A percentile compares a stretch with the other conserved stretches of the same genome.
Evolutionary conservation across 1,139 yeast species (phyloP).

Genomic region (Meyerozyma sp.): DNA sequence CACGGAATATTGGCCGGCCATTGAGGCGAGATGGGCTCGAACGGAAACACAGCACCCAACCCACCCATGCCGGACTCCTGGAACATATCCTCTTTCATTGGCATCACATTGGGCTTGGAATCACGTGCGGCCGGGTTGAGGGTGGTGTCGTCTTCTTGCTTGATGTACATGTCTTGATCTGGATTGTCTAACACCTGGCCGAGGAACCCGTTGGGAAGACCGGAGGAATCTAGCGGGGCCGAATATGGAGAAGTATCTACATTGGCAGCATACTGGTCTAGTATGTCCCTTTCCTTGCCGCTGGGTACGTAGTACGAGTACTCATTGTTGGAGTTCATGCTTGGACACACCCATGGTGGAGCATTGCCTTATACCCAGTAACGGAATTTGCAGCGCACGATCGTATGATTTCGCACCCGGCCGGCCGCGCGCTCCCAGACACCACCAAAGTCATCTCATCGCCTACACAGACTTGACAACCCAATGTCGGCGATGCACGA

Average conservation of each 20-base stretch:
- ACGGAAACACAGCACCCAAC: neutral
- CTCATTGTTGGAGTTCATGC: neutral
- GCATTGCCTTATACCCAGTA: neutral
- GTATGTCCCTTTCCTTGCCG: neutral
- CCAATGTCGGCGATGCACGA: constrained; percentile 71
- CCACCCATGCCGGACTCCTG: neutral
- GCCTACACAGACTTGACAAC: neutral
- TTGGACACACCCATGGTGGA: neutral
- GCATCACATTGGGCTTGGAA: too few relatives aligned
- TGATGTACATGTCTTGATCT: neutral
- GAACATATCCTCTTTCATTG: neutral
- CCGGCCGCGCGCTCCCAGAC: neutral
- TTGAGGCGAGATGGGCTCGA: neutral
- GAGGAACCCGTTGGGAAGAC: too few relatives aligned
- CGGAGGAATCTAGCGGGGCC: neutral
- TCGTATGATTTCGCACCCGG: neutral
- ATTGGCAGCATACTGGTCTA: neutral
- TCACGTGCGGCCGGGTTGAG: neutral
- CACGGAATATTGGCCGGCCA: neutral
- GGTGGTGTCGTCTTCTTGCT: neutral
- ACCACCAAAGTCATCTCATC: neutral
- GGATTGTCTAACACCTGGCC: neutral
- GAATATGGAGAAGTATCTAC: neutral
- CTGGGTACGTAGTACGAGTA: neutral
- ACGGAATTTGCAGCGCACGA: neutral